Conservation (phyloP, 2,329 filamentous ascomycete genomes). For the Fusarium mangiferae region DNA sequence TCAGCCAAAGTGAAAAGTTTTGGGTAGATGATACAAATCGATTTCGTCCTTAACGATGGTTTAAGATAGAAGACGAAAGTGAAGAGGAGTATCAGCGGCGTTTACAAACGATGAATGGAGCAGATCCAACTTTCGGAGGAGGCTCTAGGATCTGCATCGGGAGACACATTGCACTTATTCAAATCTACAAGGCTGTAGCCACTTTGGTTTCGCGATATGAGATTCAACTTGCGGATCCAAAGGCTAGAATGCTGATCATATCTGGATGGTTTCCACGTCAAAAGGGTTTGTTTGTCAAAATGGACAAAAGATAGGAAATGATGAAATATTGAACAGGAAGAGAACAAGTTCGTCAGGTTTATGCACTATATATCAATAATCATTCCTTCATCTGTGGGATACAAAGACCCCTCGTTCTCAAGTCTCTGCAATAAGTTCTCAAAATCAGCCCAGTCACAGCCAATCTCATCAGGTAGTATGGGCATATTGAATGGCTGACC, state of each 20-base stretch:
- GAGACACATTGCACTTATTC: constrained; percentile 46
- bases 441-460: constrained; percentile 12
- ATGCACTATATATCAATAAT: background rate
- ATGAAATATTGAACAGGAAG: fast-evolving
- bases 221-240: constrained; percentile 45
- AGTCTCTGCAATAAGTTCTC: constrained; percentile 3
- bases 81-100: constrained; percentile 46
- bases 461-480: constrained; percentile 6
- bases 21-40: constrained; percentile 58
- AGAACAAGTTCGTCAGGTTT: fast-evolving
- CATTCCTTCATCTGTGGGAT: background rate
- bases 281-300: background rate
- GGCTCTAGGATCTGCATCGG: constrained; percentile 51
- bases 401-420: background rate
- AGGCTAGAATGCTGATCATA: background rate
- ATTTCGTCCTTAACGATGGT: constrained; percentile 60
- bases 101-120: constrained; percentile 42
- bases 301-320: background rate
- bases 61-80: constrained; percentile 39
- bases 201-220: constrained; percentile 59
- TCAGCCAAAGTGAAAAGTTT: constrained; percentile 51
- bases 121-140: constrained; percentile 49
- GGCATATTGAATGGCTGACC: background rate
- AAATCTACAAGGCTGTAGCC: constrained; percentile 51
- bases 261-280: constrained; percentile 21